Conservation (phyloP, 164 flowering plant species). For the Sedum album region DNA sequence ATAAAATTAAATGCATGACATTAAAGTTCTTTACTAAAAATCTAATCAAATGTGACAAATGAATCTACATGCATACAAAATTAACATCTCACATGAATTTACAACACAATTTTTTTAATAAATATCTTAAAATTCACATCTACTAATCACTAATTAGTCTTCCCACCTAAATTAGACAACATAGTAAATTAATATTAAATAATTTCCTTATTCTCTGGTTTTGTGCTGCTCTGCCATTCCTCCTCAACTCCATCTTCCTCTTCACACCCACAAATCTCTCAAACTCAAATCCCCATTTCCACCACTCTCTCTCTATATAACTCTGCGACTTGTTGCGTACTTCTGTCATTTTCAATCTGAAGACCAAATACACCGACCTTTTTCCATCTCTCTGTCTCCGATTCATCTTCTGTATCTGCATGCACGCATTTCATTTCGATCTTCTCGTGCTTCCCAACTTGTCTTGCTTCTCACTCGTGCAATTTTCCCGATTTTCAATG, state of each 20-base stretch:
- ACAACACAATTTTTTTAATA: no score
- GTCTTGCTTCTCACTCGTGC: not conserved
- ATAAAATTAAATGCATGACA: not conserved
- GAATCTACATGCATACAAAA: not conserved
- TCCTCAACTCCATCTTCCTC: not conserved
- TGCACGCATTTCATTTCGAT: not conserved
- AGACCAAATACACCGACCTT: no score
- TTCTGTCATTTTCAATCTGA: not conserved
- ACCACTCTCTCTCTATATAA: not conserved
- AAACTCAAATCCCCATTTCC: not conserved
- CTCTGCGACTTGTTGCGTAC: not conserved
- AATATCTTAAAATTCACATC: no score
- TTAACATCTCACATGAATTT: not conserved
- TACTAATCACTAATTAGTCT: no score
- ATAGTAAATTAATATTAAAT: no score
- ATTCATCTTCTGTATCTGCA: not conserved
- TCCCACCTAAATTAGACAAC: no score
- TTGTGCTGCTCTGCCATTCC: not conserved
- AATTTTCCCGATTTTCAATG: not conserved
- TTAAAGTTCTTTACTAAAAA: not conserved
- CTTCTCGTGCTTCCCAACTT: not conserved
- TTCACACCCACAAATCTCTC: not conserved
- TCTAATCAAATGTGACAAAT: not conserved
- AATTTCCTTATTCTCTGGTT: not conserved
- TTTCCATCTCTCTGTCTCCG: no score